Evolutionary conservation across 108 stramenopile genomes (phyloP).

Genomic region (Aurantiochytrium sp.): DNA sequence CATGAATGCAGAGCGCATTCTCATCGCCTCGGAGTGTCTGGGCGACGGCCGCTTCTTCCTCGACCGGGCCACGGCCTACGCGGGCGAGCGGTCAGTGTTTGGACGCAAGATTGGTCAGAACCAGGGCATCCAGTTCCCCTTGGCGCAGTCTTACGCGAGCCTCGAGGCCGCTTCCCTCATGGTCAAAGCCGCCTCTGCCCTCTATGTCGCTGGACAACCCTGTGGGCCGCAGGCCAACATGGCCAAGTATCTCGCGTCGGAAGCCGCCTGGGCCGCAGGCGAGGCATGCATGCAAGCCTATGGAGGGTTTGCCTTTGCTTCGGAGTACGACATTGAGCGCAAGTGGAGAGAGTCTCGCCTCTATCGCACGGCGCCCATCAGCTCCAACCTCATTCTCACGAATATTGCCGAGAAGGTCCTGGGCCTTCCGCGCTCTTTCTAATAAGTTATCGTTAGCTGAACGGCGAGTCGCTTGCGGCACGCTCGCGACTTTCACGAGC

Average conservation of each 20-base stretch:
- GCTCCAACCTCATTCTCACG: conserved; percentile 7
- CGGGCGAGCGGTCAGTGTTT: not conserved
- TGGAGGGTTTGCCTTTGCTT: conserved; percentile 11
- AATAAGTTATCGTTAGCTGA: not conserved
- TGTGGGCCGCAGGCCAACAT: conserved; percentile 17
- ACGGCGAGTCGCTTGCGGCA: not conserved
- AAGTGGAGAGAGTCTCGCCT: conserved; percentile 13
- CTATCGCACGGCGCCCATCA: not conserved
- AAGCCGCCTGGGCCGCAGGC: conserved; percentile 19
- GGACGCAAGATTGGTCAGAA: conserved; percentile 11
- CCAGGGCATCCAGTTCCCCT: conserved; percentile 9
- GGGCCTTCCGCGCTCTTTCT: not conserved
- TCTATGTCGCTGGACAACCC: not conserved
- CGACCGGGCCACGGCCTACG: not conserved
- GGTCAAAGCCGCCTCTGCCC: conserved; percentile 3
- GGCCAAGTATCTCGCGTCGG: conserved; percentile 28
- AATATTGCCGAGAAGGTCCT: conserved; percentile 20
- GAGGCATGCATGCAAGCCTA: conserved; percentile 18
- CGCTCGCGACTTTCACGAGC: not conserved
- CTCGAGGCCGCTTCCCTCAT: conserved; percentile 11
- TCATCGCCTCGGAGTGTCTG: conserved; percentile 12
- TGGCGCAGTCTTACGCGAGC: not conserved
- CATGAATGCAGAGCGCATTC: conserved; percentile 19
- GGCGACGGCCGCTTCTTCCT: conserved; percentile 10
- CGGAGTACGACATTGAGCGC: conserved; percentile 16